A percentile compares a stretch with the other conserved stretches of the same genome.
Conservation (phyloP, 2,329 filamentous ascomycete genomes). For the Fusarium austroafricanum region DNA sequence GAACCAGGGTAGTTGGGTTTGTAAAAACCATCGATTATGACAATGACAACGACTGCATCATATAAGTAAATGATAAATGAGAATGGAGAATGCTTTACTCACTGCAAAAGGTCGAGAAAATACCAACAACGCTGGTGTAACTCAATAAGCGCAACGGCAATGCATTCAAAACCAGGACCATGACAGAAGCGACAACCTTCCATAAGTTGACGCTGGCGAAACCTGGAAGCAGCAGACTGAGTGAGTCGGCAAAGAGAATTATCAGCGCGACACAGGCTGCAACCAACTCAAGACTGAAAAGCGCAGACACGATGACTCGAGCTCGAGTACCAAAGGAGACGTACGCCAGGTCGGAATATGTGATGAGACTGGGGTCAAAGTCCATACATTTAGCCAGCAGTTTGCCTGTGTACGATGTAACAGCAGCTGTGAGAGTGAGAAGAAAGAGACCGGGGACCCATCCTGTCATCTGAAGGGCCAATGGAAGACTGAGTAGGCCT, state of each 20-base stretch:
- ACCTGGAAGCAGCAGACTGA: slow-evolving; percentile 80
- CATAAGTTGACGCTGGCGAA: slow-evolving; percentile 74
- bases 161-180: slow-evolving; percentile 86
- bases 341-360: slow-evolving; percentile 93
- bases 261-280: slow-evolving; percentile 90
- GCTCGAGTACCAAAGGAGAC: slow-evolving; percentile 88
- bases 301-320: slow-evolving; percentile 81
- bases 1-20: slow-evolving; percentile 86
- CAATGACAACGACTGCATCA: slow-evolving; percentile 78
- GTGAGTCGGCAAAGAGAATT: slow-evolving; percentile 92
- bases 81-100: slow-evolving; percentile 55
- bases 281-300: slow-evolving; percentile 89
- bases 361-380: slow-evolving; percentile 85
- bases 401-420: slow-evolving; percentile 88
- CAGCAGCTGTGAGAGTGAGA: slow-evolving; percentile 76
- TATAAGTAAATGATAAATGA: slow-evolving; percentile 6
- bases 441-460: slow-evolving; percentile 87
- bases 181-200: slow-evolving; percentile 85
- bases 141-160: slow-evolving; percentile 85
- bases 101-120: slow-evolving; percentile 89
- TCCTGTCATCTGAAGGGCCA: slow-evolving; percentile 87
- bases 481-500: slow-evolving; percentile 86
- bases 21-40: slow-evolving; percentile 86
- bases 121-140: slow-evolving; percentile 93
- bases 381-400: slow-evolving; percentile 90